A percentile compares a stretch with the other conserved stretches of the same genome.
These are phyloP conservation scores for Ceriops zippeliana DNA, from an alignment of 345 rosid species.

Conservation along the genomic window DNA sequence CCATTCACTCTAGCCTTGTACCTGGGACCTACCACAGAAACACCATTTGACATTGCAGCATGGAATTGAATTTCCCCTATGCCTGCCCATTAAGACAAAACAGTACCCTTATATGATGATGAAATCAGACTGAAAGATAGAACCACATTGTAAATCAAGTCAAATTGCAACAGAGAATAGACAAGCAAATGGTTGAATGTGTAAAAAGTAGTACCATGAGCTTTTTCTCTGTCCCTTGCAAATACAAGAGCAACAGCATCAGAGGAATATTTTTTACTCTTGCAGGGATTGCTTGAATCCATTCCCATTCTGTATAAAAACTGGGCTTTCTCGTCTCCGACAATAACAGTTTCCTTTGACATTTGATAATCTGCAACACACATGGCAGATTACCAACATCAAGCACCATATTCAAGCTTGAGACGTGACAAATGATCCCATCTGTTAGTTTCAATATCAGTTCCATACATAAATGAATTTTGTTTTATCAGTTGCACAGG, in stretches of 20 bases:
- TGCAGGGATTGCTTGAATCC: conserved; percentile 23
- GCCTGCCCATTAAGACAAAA: conserved; percentile 41
- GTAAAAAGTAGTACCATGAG: conserved; percentile 40
- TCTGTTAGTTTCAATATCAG: not conserved
- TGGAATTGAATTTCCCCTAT: conserved; percentile 60
- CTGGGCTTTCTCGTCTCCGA: conserved; percentile 56
- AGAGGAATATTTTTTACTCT: not conserved
- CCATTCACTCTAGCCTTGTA: conserved; percentile 42
- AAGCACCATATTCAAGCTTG: conserved; percentile 12
- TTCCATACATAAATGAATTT: not conserved
- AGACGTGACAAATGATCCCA: not conserved
- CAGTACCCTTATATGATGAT: not conserved
- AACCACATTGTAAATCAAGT: not conserved
- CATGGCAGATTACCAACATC: conserved; percentile 11
- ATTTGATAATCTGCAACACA: conserved; percentile 57
- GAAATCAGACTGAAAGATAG: not conserved
- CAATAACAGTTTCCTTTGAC: conserved; percentile 63
- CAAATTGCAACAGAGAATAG: conserved; percentile 6
- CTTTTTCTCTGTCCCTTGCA: conserved; percentile 60
- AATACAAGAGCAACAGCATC: conserved; percentile 61
- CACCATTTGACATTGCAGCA: conserved; percentile 54
- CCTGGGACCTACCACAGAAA: conserved; percentile 54
- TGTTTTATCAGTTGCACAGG: not conserved
- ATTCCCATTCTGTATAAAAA: conserved; percentile 39
- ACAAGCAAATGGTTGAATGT: not conserved